Conservation (phyloP, 78 protist species). For the Guillardia theta region DNA sequence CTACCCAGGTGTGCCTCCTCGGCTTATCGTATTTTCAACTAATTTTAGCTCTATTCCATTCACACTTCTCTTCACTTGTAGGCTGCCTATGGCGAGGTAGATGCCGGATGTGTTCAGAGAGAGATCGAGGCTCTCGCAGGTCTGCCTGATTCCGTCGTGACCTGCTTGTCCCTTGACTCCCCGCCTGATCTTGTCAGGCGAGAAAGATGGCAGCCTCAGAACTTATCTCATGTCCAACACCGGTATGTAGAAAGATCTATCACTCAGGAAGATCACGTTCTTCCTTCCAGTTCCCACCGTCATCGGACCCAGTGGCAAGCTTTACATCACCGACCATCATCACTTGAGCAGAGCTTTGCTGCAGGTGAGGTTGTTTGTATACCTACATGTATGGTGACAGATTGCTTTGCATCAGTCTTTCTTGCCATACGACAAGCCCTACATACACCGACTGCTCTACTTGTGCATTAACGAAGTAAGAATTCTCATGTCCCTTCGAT, state of each 20-base stretch:
- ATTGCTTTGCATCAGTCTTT: background rate
- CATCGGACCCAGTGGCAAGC: background rate
- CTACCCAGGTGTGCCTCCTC: background rate
- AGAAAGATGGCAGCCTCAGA: background rate
- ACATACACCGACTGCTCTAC: background rate
- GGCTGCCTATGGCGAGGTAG: background rate
- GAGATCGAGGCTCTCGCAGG: background rate
- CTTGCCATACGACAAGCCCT: background rate
- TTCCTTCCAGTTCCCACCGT: background rate
- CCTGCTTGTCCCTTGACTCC: too few species aligned
- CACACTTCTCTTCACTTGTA: background rate
- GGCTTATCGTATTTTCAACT: background rate
- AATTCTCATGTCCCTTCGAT: too few species aligned
- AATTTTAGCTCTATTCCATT: too few species aligned
- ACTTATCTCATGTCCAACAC: background rate
- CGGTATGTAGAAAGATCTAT: background rate
- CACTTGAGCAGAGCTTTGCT: background rate
- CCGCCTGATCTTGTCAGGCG: too few species aligned
- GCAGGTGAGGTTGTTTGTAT: background rate
- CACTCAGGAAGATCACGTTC: background rate
- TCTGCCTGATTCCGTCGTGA: too few species aligned
- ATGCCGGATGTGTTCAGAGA: background rate
- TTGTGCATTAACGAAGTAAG: background rate
- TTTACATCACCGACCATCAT: slow-evolving; percentile 1
- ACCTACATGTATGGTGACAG: background rate